phyloP scores from a whole-genome alignment of 345 rosid species.

The Balakata baccata region DNA sequence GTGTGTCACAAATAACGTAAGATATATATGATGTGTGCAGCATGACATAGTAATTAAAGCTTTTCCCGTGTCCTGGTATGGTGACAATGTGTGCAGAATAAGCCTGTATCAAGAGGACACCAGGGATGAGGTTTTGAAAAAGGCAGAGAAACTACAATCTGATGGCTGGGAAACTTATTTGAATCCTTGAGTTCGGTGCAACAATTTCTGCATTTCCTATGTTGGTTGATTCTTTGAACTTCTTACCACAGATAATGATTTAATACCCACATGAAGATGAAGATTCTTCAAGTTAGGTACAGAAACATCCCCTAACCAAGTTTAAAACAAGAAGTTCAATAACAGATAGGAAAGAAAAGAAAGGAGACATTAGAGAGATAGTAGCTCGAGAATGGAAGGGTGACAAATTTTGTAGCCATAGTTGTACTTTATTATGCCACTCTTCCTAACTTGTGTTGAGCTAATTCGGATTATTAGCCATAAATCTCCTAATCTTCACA shows the following conservation, averaged over 20 bases:
- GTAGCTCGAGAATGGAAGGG: background rate
- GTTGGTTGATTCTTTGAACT: background rate
- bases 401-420: background rate
- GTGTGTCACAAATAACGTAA: background rate
- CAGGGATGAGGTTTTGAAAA: constrained; percentile 60
- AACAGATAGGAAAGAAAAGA: background rate
- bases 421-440: background rate
- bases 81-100: constrained; percentile 51
- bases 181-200: constrained; percentile 9
- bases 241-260: background rate
- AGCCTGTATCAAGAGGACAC: constrained; percentile 83
- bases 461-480: too few species aligned
- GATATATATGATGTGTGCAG: background rate
- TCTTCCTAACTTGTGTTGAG: too few species aligned
- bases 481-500: too few species aligned
- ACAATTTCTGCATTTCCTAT: background rate
- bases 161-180: constrained; percentile 74
- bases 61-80: background rate
- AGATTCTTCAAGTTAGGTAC: background rate
- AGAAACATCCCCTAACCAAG: background rate
- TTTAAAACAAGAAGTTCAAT: background rate
- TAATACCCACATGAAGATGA: background rate
- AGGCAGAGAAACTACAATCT: constrained; percentile 63
- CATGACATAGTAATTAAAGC: background rate
- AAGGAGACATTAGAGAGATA: background rate